phyloP scores from a whole-genome alignment of 2,329 filamentous ascomycete genomes.

The Pseudocercospora ulei region DNA sequence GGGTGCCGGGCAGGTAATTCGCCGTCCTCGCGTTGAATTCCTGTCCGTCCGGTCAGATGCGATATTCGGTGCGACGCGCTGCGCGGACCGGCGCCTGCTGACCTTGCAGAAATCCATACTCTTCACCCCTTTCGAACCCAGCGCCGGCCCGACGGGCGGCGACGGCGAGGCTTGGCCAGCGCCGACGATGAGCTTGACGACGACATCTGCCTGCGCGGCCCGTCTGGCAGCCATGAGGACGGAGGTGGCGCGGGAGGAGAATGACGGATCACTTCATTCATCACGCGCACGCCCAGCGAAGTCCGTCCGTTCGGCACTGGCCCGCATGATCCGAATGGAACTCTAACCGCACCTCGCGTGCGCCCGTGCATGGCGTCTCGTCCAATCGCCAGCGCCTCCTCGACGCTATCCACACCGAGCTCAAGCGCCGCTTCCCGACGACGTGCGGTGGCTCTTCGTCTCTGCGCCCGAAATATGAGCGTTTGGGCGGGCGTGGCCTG shows the following conservation, averaged over 20 bases:
- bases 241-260: background rate
- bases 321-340: background rate
- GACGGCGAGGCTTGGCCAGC: constrained; percentile 90
- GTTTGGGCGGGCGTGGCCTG: background rate
- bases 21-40: constrained; percentile 48
- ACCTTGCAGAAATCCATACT: constrained; percentile 99
- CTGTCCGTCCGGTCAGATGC: constrained; percentile 12
- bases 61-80: background rate
- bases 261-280: constrained; percentile 41
- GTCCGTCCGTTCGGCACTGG: background rate
- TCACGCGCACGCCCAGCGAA: too few relatives aligned
- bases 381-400: constrained; percentile 2
- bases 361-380: background rate
- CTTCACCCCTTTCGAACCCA: constrained; percentile 96
- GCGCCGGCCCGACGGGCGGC: constrained; percentile 87
- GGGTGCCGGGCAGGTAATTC: constrained; percentile 70
- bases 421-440: constrained; percentile 7
- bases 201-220: constrained; percentile 56
- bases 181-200: constrained; percentile 96
- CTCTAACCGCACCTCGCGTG: constrained; percentile 5
- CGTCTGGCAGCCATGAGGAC: constrained; percentile 30
- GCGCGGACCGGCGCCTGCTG: constrained; percentile 18
- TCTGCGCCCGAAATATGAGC: background rate
- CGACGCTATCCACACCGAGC: background rate
- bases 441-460: constrained; percentile 1